Evolutionary conservation across 2,329 filamentous ascomycete species (phyloP), one percentile per base, ranked within the genome.

Genomic region (Hirsutella rhossiliensis): DNA sequence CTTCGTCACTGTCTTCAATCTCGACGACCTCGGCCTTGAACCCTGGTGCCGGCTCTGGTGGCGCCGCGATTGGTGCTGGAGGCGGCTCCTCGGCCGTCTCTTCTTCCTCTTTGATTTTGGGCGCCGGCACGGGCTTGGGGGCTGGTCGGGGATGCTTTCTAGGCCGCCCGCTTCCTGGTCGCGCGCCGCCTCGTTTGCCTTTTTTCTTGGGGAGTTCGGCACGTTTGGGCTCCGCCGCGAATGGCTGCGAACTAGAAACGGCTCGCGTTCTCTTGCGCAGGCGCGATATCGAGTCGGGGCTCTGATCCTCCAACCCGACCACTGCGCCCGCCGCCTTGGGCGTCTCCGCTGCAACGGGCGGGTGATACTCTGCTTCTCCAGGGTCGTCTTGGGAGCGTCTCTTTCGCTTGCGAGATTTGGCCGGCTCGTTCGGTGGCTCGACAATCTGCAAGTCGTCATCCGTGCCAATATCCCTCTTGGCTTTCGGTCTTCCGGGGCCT

Each of bases 81-180:
- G 40, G 12, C 11, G 17, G 17, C 4, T 40, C 3, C 32, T 28
- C 27, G 4, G 15, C 27, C 20, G 15, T 30, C 41, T 37, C 38
- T 40, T 12, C 41, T 5, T 38, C 41, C 15, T 17, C 20, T 28
- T 12, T n/a, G 17, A 17, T 29, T 17, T 47, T 36, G 18, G 45
- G 11, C 32, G 28, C 18, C 38, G n/a, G 42, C n/a, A 41, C n/a
- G 5, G 45, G 34, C 29, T 50, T 47, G 20, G 47, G 43, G 12
- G 39, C 38, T 28, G 48, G 50, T 29, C 57, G 57, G 29, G 60
- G 61, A 34, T 65, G 60, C 51, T 64, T 65, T 52, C 62, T 62
- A 54, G 62, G 62, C 39, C 62, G 55, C 27, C 62, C 62, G 45
- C 62, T 65, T 11, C 62, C 62, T 5, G 62, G 62, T 39, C 62